phyloP scores from a whole-genome alignment of 2,329 filamentous ascomycete genomes.

The Exophiala spinifera region DNA sequence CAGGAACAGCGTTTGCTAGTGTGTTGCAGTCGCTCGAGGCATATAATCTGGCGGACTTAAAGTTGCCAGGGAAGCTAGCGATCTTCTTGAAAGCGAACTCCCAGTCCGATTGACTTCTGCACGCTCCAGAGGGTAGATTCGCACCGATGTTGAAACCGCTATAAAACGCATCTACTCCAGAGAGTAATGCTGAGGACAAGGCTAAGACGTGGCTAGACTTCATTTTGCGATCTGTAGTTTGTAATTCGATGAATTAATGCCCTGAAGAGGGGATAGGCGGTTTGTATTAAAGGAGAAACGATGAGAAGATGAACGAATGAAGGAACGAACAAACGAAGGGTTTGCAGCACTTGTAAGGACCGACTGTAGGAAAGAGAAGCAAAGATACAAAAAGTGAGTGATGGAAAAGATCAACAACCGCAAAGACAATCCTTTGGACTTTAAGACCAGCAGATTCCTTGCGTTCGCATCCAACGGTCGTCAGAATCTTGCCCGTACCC shows the following conservation, averaged over 20 bases:
- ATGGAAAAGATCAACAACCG: background rate
- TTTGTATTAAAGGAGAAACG: background rate
- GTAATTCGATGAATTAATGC: no score
- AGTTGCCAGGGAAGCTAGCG: constrained; percentile 30
- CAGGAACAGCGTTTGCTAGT: constrained; percentile 50
- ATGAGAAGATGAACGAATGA: background rate
- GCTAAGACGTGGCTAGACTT: constrained; percentile 25
- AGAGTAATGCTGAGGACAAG: constrained; percentile 10
- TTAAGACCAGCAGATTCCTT: no score
- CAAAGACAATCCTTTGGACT: background rate
- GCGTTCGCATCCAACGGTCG: no score
- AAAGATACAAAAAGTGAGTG: background rate
- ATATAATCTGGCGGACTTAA: constrained; percentile 31
- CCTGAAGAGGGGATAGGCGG: no score
- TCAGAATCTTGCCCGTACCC: no score
- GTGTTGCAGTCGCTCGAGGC: constrained; percentile 46
- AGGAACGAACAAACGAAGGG: constrained; percentile 6
- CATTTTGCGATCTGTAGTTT: constrained; percentile 1
- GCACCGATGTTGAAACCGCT: constrained; percentile 34
- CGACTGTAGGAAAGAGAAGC: background rate
- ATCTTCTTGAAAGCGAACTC: constrained; percentile 31
- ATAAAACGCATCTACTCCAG: constrained; percentile 29
- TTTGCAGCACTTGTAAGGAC: constrained; percentile 5
- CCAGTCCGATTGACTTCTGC: constrained; percentile 32
- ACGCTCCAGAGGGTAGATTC: constrained; percentile 30